Evolutionary conservation across 2,329 filamentous ascomycete species (phyloP).

Genomic region (Verticillium albo-atrum): DNA sequence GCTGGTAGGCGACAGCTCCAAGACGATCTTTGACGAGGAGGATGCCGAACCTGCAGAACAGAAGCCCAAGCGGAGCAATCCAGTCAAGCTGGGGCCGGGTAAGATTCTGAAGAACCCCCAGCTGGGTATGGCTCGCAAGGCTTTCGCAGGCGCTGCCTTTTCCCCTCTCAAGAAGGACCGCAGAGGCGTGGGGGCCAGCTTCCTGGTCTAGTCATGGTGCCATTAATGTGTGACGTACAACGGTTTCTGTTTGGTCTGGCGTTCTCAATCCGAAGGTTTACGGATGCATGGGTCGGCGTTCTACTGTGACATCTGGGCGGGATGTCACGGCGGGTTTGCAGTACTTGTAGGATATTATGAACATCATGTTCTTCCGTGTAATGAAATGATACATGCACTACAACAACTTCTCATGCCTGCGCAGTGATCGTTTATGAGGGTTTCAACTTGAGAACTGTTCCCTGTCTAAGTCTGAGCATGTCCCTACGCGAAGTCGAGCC

Average conservation of each 20-base stretch:
- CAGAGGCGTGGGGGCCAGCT: conserved; percentile 58
- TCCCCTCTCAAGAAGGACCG: conserved; percentile 70
- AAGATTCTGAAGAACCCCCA: conserved; percentile 24
- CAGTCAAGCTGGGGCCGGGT: conserved; percentile 21
- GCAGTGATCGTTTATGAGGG: background rate
- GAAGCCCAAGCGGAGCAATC: conserved; percentile 24
- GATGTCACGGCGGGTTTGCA: background rate
- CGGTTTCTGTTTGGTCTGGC: background rate
- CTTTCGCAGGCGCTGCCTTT: conserved; percentile 52
- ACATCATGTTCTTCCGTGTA: background rate
- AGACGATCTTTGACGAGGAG: conserved; percentile 68
- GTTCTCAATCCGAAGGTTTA: background rate
- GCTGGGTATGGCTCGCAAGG: conserved; percentile 36
- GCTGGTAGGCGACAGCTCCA: conserved; percentile 56
- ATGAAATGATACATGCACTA: background rate
- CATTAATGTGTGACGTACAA: background rate
- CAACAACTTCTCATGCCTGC: background rate
- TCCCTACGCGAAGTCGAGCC: no score
- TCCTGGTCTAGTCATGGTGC: conserved; percentile 37
- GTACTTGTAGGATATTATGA: background rate
- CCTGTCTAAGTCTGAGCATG: no score
- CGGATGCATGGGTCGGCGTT: background rate
- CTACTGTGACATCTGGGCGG: background rate
- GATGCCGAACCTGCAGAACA: conserved; percentile 38
- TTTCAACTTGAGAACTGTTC: background rate